A percentile compares a stretch with the other conserved stretches of the same genome.
Evolutionary conservation across 116 monocot species (phyloP).

Genomic region (Cymodocea nodosa): DNA sequence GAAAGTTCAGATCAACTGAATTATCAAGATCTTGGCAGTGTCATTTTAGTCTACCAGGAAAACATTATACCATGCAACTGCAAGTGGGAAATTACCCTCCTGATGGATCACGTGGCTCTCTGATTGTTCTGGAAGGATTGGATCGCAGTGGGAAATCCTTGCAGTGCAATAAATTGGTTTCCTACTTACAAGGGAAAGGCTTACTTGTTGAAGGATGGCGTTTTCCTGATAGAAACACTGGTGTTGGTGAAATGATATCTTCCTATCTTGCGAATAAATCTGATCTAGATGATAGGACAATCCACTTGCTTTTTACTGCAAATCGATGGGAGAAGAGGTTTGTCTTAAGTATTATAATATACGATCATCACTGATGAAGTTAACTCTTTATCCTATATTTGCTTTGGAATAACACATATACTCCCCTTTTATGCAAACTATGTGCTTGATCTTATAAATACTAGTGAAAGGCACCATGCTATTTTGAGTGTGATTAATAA

Average conservation of each 20-base stretch:
- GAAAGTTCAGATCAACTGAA: conserved; percentile 1
- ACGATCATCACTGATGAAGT: neutral
- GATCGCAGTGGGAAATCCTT: conserved; percentile 90
- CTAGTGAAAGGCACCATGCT: no score
- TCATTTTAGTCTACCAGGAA: conserved; percentile 7
- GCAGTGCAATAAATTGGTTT: conserved; percentile 51
- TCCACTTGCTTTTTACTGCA: conserved; percentile 91
- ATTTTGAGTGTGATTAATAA: no score
- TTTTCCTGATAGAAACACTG: conserved; percentile 75
- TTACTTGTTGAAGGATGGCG: conserved; percentile 60
- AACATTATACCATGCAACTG: conserved; percentile 9
- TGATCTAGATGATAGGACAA: conserved; percentile 63
- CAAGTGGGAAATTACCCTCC: conserved; percentile 22
- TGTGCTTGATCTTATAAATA: no score
- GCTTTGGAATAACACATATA: neutral
- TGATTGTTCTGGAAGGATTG: conserved; percentile 90
- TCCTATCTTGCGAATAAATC: conserved; percentile 73
- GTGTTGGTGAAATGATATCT: conserved; percentile 73
- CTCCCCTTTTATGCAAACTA: neutral
- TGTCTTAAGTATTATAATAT: neutral
- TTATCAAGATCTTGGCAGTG: conserved; percentile 5
- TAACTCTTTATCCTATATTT: neutral
- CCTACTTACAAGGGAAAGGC: conserved; percentile 44
- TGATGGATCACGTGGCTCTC: conserved; percentile 38
- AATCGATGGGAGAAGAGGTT: conserved; percentile 99